Conservation (phyloP, 495 filamentous ascomycete species). For the Penicillium cosmopolitanum region DNA sequence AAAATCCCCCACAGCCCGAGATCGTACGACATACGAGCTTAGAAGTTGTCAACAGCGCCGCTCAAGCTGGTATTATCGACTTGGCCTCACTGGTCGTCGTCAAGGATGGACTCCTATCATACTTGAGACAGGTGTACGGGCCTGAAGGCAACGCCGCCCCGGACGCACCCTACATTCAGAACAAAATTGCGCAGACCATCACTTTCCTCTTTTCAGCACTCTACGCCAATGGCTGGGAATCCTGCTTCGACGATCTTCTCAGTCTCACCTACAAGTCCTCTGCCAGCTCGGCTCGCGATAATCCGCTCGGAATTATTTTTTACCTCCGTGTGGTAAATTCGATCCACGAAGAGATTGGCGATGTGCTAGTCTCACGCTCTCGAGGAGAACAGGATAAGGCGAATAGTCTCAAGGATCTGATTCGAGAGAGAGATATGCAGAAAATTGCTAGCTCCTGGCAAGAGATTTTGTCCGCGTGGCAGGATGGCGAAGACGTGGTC, state of each 20-base stretch:
- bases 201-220: constrained; percentile 86
- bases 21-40: constrained; percentile 85
- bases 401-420: constrained; percentile 83
- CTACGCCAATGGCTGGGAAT: constrained; percentile 83
- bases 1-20: constrained; percentile 77
- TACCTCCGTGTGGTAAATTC: constrained; percentile 86
- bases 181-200: constrained; percentile 94
- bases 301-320: constrained; percentile 74
- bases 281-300: constrained; percentile 61
- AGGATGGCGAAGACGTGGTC: constrained; percentile 69
- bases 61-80: constrained; percentile 74
- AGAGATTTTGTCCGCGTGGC: constrained; percentile 83
- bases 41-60: constrained; percentile 89
- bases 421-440: constrained; percentile 79
- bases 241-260: constrained; percentile 86
- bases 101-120: constrained; percentile 75
- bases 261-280: constrained; percentile 58
- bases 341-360: constrained; percentile 96
- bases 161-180: constrained; percentile 81
- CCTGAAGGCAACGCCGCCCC: constrained; percentile 52
- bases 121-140: constrained; percentile 73
- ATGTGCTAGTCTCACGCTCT: constrained; percentile 78
- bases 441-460: constrained; percentile 90
- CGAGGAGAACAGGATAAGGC: constrained; percentile 76
- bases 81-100: constrained; percentile 67